Evolutionary conservation across 164 flowering plant species (phyloP).

Genomic region (Echeveria elegans): DNA sequence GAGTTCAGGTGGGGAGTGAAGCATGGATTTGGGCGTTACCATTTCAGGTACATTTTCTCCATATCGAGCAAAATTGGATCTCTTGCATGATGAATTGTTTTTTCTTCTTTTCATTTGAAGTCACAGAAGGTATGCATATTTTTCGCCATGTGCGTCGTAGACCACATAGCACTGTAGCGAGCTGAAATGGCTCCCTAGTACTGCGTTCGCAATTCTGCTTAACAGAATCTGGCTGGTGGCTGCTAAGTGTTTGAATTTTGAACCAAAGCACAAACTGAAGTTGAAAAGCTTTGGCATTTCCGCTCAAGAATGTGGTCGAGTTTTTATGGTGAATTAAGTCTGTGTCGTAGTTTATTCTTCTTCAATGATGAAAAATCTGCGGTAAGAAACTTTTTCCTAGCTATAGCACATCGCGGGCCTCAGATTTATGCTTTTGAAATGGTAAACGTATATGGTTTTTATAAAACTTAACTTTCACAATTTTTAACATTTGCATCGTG

Average conservation of each 20-base stretch:
- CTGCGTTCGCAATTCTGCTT: too few species aligned
- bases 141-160: background rate
- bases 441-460: background rate
- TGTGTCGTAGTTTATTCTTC: background rate
- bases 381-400: background rate
- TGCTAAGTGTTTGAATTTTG: background rate
- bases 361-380: background rate
- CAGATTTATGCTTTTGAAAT: background rate
- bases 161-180: background rate
- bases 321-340: background rate
- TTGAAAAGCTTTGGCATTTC: background rate
- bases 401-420: background rate
- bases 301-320: background rate
- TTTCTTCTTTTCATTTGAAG: background rate
- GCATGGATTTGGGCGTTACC: constrained; percentile 77
- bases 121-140: background rate
- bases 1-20: constrained; percentile 87
- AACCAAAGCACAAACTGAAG: background rate
- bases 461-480: background rate
- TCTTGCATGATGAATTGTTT: background rate
- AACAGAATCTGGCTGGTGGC: background rate
- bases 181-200: background rate
- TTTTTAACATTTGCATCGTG: background rate
- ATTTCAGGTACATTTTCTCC: constrained; percentile 49
- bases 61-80: background rate